These are phyloP conservation scores for Poteriospumella lacustris DNA, from an alignment of 108 stramenopile species.

Conservation along the genomic window DNA sequence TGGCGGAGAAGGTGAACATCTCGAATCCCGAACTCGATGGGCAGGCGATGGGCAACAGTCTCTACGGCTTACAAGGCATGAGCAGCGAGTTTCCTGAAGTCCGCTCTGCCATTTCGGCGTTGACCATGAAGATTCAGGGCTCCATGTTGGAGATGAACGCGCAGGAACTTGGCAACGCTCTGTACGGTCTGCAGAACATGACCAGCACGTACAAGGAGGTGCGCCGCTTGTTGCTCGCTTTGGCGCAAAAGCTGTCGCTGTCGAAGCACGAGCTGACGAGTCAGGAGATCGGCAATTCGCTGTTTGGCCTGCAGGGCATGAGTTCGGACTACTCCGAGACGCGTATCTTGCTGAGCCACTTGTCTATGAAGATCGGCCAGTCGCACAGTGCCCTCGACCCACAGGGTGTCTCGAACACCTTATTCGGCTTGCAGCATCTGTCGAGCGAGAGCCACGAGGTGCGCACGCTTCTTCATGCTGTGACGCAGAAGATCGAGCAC, in stretches of 20 bases:
- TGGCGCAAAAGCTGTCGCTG: not conserved
- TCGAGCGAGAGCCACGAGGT: conserved; percentile 21
- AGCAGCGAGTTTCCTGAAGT: conserved; percentile 24
- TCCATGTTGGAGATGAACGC: conserved; percentile 16
- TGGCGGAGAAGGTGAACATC: not conserved
- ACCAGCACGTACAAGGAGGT: conserved; percentile 13
- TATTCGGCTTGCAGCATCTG: conserved; percentile 15
- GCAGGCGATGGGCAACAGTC: conserved; percentile 12
- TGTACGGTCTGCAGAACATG: conserved; percentile 29
- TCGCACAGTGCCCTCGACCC: conserved; percentile 1
- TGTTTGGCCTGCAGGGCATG: conserved; percentile 13
- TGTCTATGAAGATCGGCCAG: conserved; percentile 3
- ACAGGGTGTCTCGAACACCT: conserved; percentile 16
- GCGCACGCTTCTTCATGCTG: not conserved
- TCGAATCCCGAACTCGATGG: conserved; percentile 3
- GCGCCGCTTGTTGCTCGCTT: not conserved
- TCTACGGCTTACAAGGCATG: conserved; percentile 26
- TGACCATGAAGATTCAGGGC: not conserved
- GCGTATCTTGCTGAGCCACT: not conserved
- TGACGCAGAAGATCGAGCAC: conserved; percentile 9
- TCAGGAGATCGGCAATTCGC: conserved; percentile 21
- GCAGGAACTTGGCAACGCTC: conserved; percentile 1
- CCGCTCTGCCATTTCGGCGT: not conserved
- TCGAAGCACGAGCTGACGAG: conserved; percentile 1
- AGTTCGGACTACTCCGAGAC: not conserved